Conservation (phyloP, 73 alveolate genomes). For the Tetrahymena thermophila region DNA sequence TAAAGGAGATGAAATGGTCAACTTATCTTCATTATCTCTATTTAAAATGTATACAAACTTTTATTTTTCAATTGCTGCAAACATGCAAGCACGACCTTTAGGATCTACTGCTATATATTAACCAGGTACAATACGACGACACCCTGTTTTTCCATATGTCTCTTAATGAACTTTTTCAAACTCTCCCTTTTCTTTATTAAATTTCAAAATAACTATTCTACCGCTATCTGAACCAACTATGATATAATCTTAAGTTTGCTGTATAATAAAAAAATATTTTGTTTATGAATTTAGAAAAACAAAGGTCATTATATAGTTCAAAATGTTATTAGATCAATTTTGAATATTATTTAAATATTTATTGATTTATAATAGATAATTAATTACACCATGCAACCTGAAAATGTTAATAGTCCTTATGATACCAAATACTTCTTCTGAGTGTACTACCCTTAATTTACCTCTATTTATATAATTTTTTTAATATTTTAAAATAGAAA, state of each 20-base stretch:
- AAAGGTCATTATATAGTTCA: not conserved
- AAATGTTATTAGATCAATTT: not conserved
- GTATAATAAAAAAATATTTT: not conserved
- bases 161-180: slow-evolving; percentile 95
- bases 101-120: slow-evolving; percentile 99
- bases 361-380: not conserved
- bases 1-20: slow-evolving; percentile 93
- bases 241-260: slow-evolving; percentile 27
- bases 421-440: slow-evolving; percentile 85
- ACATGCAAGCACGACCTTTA: slow-evolving; percentile 98
- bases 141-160: slow-evolving; percentile 98
- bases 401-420: slow-evolving; percentile 82
- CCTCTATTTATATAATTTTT: slow-evolving; percentile 47
- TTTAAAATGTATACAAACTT: slow-evolving; percentile 96
- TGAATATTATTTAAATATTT: not conserved
- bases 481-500: no score
- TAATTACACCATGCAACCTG: slow-evolving; percentile 78
- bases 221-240: slow-evolving; percentile 93
- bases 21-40: slow-evolving; percentile 82
- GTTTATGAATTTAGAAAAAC: no score
- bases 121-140: slow-evolving; percentile 98
- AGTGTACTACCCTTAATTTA: slow-evolving; percentile 52
- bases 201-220: slow-evolving; percentile 76
- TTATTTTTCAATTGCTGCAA: slow-evolving; percentile 98
- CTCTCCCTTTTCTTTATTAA: slow-evolving; percentile 52